phyloP scores from a whole-genome alignment of 2,329 filamentous ascomycete genomes.

The Colletotrichum lindemuthianum region DNA sequence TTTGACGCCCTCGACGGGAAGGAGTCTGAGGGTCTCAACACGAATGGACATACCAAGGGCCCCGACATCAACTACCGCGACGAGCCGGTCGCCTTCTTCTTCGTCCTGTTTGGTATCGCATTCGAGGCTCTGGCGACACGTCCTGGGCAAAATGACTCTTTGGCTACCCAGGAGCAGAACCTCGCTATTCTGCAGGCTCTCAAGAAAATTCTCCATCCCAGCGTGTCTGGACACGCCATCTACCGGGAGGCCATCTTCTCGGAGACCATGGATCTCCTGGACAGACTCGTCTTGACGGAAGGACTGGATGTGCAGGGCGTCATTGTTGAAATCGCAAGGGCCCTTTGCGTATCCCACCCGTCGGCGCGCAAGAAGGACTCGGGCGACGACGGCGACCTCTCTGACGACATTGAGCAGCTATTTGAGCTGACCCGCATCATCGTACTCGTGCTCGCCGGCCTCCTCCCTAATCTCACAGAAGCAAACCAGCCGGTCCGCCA shows the following conservation, averaged over 20 bases:
- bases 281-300: slow-evolving; percentile 91
- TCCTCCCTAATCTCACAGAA: slow-evolving; percentile 84
- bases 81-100: slow-evolving; percentile 98
- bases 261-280: slow-evolving; percentile 95
- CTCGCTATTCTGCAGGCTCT: slow-evolving; percentile 90
- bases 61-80: slow-evolving; percentile 96
- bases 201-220: slow-evolving; percentile 93
- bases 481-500: slow-evolving; percentile 73
- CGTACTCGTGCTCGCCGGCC: slow-evolving; percentile 87
- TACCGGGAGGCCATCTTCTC: slow-evolving; percentile 96
- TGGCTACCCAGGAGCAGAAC: slow-evolving; percentile 80
- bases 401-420: slow-evolving; percentile 96
- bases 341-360: slow-evolving; percentile 89
- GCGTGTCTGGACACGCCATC: slow-evolving; percentile 94
- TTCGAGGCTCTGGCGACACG: slow-evolving; percentile 94
- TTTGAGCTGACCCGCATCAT: slow-evolving; percentile 98
- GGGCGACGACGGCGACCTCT: slow-evolving; percentile 79
- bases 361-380: slow-evolving; percentile 78
- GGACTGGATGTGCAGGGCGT: slow-evolving; percentile 88
- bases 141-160: slow-evolving; percentile 70
- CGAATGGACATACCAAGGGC: slow-evolving; percentile 66
- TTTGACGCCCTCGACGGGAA: slow-evolving; percentile 97
- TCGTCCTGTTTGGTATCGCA: slow-evolving; percentile 94
- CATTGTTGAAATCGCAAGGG: slow-evolving; percentile 93
- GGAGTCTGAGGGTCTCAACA: slow-evolving; percentile 59